Percentiles rank a stretch among this genome's conserved stretches.
Evolutionary conservation across 345 rosid genomes (phyloP).

Genomic region (Corchorus olitorius): DNA sequence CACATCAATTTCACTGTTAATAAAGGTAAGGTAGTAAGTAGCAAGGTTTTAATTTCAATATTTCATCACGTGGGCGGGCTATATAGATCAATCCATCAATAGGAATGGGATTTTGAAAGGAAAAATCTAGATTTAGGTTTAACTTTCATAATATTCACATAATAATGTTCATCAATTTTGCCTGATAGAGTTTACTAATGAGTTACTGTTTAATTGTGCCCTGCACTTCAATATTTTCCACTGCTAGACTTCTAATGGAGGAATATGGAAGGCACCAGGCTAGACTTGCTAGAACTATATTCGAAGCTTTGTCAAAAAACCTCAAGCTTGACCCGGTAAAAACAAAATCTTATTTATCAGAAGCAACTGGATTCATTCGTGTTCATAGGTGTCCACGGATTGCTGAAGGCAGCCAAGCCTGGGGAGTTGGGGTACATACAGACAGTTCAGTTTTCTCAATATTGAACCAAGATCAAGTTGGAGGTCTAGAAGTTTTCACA

Average conservation of each 20-base stretch:
- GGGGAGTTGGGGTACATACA: slow-evolving; percentile 62
- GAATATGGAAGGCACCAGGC: slow-evolving; percentile 65
- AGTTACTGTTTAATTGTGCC: no score
- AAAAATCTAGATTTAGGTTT: no score
- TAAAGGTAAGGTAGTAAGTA: no score
- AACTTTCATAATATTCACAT: no score
- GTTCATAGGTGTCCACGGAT: slow-evolving; percentile 56
- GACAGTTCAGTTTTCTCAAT: slow-evolving; percentile 76
- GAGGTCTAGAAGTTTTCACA: slow-evolving; percentile 64
- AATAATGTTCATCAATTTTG: no score
- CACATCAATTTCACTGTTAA: no score
- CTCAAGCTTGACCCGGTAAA: slow-evolving; percentile 41
- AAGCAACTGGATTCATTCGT: slow-evolving; percentile 54
- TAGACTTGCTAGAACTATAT: slow-evolving; percentile 47
- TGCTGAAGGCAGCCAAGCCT: not conserved
- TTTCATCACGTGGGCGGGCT: no score
- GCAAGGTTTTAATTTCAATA: no score
- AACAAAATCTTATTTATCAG: slow-evolving; percentile 36
- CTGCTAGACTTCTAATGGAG: slow-evolving; percentile 42
- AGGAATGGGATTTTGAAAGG: no score
- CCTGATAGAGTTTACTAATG: no score
- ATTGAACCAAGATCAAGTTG: slow-evolving; percentile 49
- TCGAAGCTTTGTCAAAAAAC: slow-evolving; percentile 42
- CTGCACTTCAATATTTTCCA: no score
- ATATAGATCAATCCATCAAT: no score